phyloP scores from a whole-genome alignment of 192 early-diverging fungal species.

The Coemansia sp. region DNA sequence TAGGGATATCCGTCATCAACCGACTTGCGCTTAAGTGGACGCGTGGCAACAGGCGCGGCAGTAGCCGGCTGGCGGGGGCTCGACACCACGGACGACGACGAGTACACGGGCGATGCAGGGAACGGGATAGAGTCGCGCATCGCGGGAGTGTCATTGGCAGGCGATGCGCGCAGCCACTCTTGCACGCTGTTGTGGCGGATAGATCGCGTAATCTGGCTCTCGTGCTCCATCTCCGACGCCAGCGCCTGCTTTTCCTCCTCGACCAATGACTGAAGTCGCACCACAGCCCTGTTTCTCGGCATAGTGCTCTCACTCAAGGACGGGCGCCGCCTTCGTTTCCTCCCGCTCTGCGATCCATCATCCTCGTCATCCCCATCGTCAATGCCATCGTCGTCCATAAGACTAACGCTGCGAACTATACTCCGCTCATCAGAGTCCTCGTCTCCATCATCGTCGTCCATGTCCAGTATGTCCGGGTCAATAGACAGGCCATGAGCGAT shows the following conservation, averaged over 20 bases:
- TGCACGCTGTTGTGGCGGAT: constrained; percentile 52
- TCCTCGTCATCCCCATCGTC: constrained; percentile 14
- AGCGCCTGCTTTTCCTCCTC: constrained; percentile 48
- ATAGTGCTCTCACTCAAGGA: constrained; percentile 20
- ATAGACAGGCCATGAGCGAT: constrained; percentile 29
- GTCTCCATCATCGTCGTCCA: constrained; percentile 39
- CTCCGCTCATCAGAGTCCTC: constrained; percentile 14
- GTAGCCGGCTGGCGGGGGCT: constrained; percentile 26
- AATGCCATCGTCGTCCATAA: constrained; percentile 3
- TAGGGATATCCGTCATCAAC: constrained; percentile 34
- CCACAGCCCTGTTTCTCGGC: constrained; percentile 52
- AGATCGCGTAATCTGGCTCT: constrained; percentile 50
- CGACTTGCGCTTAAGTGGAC: constrained; percentile 41
- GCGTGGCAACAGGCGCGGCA: constrained; percentile 1
- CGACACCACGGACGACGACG: constrained; percentile 24
- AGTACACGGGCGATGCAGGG: constrained; percentile 29
- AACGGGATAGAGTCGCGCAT: constrained; percentile 11
- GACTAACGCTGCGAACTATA: neutral
- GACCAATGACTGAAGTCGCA: constrained; percentile 45
- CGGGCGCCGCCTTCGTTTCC: constrained; percentile 16
- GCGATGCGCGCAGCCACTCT: constrained; percentile 49
- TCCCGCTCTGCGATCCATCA: constrained; percentile 13
- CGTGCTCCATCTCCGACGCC: constrained; percentile 55
- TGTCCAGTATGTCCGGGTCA: constrained; percentile 32
- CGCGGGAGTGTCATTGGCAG: neutral